Conservation (phyloP, 805 yeast genomes). For the Maudiozyma barnettii region DNA sequence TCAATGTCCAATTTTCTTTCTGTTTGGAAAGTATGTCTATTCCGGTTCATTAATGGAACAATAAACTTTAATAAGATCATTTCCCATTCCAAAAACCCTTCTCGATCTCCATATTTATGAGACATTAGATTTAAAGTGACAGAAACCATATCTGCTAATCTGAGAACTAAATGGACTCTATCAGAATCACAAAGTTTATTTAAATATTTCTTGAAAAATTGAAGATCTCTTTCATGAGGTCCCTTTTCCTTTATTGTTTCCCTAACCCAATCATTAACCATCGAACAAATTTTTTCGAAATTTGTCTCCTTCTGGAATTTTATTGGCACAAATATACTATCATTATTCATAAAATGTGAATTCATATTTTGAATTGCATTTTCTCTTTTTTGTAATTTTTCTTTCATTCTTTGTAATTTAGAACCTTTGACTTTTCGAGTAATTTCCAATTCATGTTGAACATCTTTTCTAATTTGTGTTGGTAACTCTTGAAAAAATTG, state of each 20-base stretch:
- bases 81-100: constrained; percentile 27
- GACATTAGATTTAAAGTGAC: constrained; percentile 13
- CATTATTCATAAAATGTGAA: constrained; percentile 14
- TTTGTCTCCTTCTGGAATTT: constrained; percentile 28
- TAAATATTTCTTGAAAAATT: constrained; percentile 30
- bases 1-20: constrained; percentile 18
- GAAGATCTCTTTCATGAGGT: constrained; percentile 35
- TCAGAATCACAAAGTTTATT: constrained; percentile 22
- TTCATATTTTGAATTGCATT: constrained; percentile 5
- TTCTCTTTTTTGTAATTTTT: constrained; percentile 10
- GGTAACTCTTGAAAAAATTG: constrained; percentile 61
- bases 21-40: constrained; percentile 16
- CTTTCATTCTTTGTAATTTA: constrained; percentile 13
- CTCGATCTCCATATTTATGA: constrained; percentile 1
- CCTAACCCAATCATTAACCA: constrained; percentile 32
- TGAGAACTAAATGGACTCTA: constrained; percentile 18
- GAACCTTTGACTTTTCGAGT: constrained; percentile 14
- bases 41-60: constrained; percentile 21
- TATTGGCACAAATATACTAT: constrained; percentile 22
- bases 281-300: constrained; percentile 29
- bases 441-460: constrained; percentile 40
- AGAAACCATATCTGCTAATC: constrained; percentile 18
- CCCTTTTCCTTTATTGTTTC: constrained; percentile 23
- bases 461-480: constrained; percentile 50
- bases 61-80: constrained; percentile 15